phyloP scores from a whole-genome alignment of 176 grass and related monocot genomes.

The Bonia amplexicaulis region DNA sequence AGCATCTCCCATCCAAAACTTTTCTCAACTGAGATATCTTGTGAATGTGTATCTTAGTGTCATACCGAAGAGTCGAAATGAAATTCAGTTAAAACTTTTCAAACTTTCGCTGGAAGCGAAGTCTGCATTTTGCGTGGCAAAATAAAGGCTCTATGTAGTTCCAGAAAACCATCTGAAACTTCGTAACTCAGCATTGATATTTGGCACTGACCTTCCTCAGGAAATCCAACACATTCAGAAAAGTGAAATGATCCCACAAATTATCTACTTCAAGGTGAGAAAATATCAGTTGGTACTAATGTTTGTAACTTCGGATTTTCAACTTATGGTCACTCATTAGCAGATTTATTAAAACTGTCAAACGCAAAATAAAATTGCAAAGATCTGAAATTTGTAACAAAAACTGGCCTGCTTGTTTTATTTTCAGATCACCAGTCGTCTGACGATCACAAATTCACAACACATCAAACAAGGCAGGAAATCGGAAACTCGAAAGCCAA shows the following conservation, averaged over 20 bases:
- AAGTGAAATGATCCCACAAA: too few species aligned
- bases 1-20: neutral
- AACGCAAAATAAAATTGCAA: neutral
- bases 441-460: neutral
- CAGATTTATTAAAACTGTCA: neutral
- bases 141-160: neutral
- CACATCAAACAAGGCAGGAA: constrained; percentile 3
- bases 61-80: neutral
- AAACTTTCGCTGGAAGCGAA: too few species aligned
- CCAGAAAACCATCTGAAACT: neutral
- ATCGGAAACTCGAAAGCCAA: neutral
- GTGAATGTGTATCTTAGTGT: neutral
- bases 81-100: neutral
- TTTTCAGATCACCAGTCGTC: neutral
- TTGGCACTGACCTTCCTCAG: too few species aligned
- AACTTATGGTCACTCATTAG: neutral
- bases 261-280: too few species aligned
- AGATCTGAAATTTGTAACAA: neutral
- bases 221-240: too few species aligned
- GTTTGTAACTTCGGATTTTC: neutral
- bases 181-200: neutral
- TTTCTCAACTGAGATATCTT: neutral
- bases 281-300: too few species aligned
- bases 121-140: neutral
- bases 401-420: neutral